Evolutionary conservation across 2,329 filamentous ascomycete genomes (phyloP), one percentile per base, ranked within the genome.

Genomic region (Tetracladium maxilliforme): DNA sequence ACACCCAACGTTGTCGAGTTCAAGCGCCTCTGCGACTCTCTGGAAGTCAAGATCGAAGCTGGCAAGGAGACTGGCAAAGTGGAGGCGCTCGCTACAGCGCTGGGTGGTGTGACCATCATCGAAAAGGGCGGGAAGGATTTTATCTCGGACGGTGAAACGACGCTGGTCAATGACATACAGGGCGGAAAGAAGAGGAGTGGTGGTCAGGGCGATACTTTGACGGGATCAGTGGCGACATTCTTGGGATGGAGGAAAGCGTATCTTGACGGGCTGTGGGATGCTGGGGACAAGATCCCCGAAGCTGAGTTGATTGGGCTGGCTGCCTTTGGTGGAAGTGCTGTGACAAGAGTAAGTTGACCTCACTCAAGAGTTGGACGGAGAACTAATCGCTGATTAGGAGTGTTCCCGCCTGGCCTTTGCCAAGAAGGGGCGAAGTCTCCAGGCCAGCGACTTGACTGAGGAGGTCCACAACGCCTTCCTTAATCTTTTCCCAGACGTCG

Each of bases 1-100:
- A 98, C 90, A 21, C 90, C 90, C 2, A 98, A 98, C 35, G 78
- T 94, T 1, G 83, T 92, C 5, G 90, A 98, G 49, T 95, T 95
- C 44, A 73, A 67, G 3, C 63, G 86, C 9, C 50, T 98, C 21
- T 86, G 83, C 30, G 77, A 83, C 48, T 64, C 71, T 3, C 61
- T 90, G 30, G 70, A 70, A 4, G 56, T 93, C 27, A 66, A 83
- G 31, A 58, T 66, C 1, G 39, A 42, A 2, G 43, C 42, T 1
- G 46, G 51, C 3, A 55, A 53, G 6, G 39, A 37, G 11, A 39
- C 35, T 1, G 43, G 40, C 3, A 40, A 45, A 7, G 69, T 84
- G 45, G 58, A 76, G 65, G 56, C 48, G 10, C 55, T 98, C 20
- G 73, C 84, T 0, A 66, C 63, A 30, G 77, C 74, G 0, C 67